A percentile compares a stretch with the other conserved stretches of the same genome.
phyloP scores from a whole-genome alignment of 2,329 filamentous ascomycete genomes.

The Neopestalotiopsis rosae region DNA sequence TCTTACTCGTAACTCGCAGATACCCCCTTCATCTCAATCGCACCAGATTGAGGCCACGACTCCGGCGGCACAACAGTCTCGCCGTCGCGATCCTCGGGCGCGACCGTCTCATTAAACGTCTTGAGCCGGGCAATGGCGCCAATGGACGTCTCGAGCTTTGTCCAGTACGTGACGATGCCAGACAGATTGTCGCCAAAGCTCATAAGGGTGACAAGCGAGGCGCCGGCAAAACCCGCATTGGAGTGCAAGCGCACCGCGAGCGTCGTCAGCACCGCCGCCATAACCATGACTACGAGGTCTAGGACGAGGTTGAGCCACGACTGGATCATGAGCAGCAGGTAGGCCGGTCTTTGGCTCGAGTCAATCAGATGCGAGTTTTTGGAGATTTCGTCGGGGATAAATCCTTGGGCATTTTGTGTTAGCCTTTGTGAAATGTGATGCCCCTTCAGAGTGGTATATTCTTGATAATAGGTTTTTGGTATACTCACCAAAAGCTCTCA shows the following conservation, averaged over 20 bases:
- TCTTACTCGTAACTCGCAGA: conserved; percentile 31
- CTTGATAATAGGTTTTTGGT: conserved; percentile 25
- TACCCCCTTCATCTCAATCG: conserved; percentile 29
- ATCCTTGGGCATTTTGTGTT: conserved; percentile 31
- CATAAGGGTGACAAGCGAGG: conserved; percentile 39
- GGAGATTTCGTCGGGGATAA: conserved; percentile 44
- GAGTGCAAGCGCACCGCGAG: conserved; percentile 30
- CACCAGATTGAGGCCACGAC: conserved; percentile 35
- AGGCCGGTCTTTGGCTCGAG: conserved; percentile 55
- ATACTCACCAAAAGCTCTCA: conserved; percentile 57
- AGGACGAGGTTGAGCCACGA: conserved; percentile 34
- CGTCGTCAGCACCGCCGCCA: conserved; percentile 28
- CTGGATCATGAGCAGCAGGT: conserved; percentile 56
- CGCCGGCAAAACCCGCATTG: conserved; percentile 32
- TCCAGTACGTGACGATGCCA: conserved; percentile 32
- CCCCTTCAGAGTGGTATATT: conserved; percentile 8
- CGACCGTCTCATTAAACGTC: conserved; percentile 29
- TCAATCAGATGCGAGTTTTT: conserved; percentile 51
- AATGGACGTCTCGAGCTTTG: conserved; percentile 14
- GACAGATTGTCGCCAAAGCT: conserved; percentile 33
- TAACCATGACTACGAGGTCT: conserved; percentile 23
- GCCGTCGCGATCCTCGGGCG: conserved; percentile 27
- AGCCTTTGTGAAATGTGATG: neutral
- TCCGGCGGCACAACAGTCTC: conserved; percentile 32
- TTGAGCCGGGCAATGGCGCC: conserved; percentile 34